Percentiles rank a stretch among this genome's conserved stretches.
Conservation (phyloP, 129 eudicot species). For the Helianthus tuberosus region DNA sequence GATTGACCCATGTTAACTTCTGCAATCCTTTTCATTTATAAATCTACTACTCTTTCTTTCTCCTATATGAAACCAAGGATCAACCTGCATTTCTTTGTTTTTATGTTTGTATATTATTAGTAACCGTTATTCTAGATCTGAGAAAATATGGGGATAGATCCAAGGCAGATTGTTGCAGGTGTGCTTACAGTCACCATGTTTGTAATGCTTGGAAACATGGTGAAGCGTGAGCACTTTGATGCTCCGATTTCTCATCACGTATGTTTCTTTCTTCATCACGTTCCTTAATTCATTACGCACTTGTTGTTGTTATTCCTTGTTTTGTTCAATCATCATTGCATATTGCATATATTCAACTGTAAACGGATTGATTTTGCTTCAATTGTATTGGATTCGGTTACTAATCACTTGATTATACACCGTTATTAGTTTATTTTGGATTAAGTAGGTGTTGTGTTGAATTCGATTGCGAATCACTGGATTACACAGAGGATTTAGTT, state of each 20-base stretch:
- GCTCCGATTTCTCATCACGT: conserved; percentile 52
- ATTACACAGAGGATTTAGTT: background rate
- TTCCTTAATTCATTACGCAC: background rate
- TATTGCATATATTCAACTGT: background rate
- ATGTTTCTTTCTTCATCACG: background rate
- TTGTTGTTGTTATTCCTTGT: background rate
- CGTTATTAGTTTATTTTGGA: background rate
- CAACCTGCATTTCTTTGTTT: conserved; percentile 7
- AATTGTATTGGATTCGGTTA: background rate
- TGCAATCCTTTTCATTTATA: conserved; percentile 12
- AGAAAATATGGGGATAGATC: conserved; percentile 63
- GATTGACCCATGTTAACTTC: conserved; percentile 35
- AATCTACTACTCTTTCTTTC: conserved; percentile 9
- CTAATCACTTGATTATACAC: background rate
- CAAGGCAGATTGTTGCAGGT: conserved; percentile 88
- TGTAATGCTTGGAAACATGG: conserved; percentile 94
- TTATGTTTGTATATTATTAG: background rate
- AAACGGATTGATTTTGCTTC: background rate
- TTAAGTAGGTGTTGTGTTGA: background rate
- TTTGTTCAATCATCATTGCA: background rate
- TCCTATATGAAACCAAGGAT: background rate
- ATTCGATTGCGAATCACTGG: background rate
- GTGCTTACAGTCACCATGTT: conserved; percentile 92
- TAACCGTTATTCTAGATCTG: conserved; percentile 39
- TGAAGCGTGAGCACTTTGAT: conserved; percentile 86